phyloP scores from a whole-genome alignment of 2,329 filamentous ascomycete genomes.

The Aspergillus aculeatinus region DNA sequence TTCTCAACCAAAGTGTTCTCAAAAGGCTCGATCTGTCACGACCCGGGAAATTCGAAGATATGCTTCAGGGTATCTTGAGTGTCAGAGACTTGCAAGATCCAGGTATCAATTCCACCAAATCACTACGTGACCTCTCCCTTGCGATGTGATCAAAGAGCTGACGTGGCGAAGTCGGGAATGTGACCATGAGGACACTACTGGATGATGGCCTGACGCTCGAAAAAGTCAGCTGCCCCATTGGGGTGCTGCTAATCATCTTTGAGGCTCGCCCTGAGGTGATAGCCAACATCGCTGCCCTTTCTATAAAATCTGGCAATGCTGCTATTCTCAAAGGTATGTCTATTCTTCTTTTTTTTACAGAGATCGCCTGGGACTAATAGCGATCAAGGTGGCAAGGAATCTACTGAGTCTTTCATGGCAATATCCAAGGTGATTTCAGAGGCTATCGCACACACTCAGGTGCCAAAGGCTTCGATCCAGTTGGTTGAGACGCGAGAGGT shows the following conservation, averaged over 20 bases:
- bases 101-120: conserved; percentile 51
- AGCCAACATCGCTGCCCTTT: conserved; percentile 92
- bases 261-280: conserved; percentile 97
- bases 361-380: conserved; percentile 8
- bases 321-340: conserved; percentile 81
- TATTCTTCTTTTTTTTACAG: not conserved
- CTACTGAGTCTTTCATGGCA: conserved; percentile 87
- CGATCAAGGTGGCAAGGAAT: conserved; percentile 78
- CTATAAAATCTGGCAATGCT: conserved; percentile 95
- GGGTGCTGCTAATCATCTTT: conserved; percentile 97
- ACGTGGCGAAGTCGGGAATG: conserved; percentile 66
- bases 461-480: conserved; percentile 85
- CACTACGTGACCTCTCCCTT: too few relatives aligned
- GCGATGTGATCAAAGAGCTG: not conserved
- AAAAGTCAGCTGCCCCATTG: conserved; percentile 89
- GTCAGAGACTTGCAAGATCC: conserved; percentile 83
- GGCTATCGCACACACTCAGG: conserved; percentile 69
- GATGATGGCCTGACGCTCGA: conserved; percentile 85
- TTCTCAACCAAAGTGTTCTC: conserved; percentile 76
- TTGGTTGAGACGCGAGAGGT: conserved; percentile 91
- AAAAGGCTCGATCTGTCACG: conserved; percentile 84
- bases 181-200: conserved; percentile 78
- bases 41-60: conserved; percentile 93
- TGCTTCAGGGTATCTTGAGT: conserved; percentile 91
- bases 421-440: conserved; percentile 82